Conservation (phyloP, 768 basidiomycete genomes). For the Erythrobasidium yunnanense region DNA sequence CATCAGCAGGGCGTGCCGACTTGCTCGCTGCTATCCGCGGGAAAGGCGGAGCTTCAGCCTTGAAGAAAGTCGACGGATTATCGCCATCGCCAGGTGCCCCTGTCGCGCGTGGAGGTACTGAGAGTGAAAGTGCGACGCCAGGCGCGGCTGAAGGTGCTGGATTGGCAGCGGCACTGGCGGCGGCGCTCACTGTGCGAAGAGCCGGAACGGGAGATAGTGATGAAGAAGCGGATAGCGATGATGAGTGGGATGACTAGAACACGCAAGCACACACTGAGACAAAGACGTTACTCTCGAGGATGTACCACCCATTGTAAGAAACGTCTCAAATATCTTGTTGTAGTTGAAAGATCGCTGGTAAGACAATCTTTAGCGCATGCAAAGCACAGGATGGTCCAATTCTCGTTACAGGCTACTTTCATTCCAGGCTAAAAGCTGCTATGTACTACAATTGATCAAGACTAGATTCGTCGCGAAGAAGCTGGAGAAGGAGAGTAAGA, state of each 20-base stretch:
- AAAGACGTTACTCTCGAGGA: too few relatives aligned
- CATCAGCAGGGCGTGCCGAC: constrained; percentile 28
- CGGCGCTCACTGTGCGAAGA: constrained; percentile 68
- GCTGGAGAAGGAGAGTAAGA: too few relatives aligned
- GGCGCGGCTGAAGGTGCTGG: constrained; percentile 45
- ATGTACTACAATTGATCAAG: too few relatives aligned
- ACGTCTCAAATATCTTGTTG: too few relatives aligned
- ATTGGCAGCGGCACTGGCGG: constrained; percentile 70
- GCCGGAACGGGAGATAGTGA: constrained; percentile 76
- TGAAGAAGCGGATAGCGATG: constrained; percentile 62
- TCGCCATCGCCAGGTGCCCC: constrained; percentile 35
- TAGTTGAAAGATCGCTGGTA: too few relatives aligned
- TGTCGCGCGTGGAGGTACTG: constrained; percentile 33
- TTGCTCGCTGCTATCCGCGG: constrained; percentile 34
- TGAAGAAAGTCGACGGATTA: constrained; percentile 25
- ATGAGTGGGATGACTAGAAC: constrained; percentile 41
- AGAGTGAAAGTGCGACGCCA: constrained; percentile 7
- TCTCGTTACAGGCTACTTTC: too few relatives aligned
- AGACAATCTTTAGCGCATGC: too few relatives aligned
- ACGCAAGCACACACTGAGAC: too few relatives aligned
- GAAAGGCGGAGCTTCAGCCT: constrained; percentile 13
- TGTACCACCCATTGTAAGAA: too few relatives aligned
- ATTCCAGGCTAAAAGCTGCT: too few relatives aligned
- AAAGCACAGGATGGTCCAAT: too few relatives aligned
- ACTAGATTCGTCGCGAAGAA: too few relatives aligned